Evolutionary conservation across 805 yeast genomes (phyloP), one percentile per base, ranked within the genome.

Genomic region (Ogataea nonfermentans): DNA sequence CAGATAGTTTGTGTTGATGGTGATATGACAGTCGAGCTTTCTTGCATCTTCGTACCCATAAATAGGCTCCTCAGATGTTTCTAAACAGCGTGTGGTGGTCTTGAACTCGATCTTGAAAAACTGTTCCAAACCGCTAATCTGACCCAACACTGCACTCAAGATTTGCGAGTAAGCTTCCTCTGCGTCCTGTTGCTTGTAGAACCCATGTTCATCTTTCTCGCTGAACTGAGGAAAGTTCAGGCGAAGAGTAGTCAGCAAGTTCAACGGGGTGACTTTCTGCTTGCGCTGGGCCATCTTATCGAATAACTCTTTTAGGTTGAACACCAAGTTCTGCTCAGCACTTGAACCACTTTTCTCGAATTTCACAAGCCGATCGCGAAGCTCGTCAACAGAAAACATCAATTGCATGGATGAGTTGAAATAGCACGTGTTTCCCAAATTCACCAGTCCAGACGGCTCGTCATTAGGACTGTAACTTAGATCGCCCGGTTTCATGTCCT

Each of bases 141-240:
- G 73, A 15, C 62, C 55, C 25, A 73, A 61, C 44, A 87, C 61
- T 23, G 72, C 64, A 24, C 68, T 65, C 47, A 90, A 64, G 35
- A 93, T 73, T 60, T 84, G 91, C 6, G 96, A 82, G 65, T 79
- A 89, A 12, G 91, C 84, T 61, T 93, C 99, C 66, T 93, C 99
- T 0, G 99, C 99, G 68, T 93, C 99, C 66, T 93, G 99, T 66
- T 93, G 99, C 63, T 87, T 89, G 58, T 75, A 84, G 41, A 73
- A 66, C 1, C 97, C 97, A 35, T 70, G 68, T 20, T 68, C 66
- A 45, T 78, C 83, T 44, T 79, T 76, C 59, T 91, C 97, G 29
- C 84, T 85, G 63, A 93, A 93, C 64, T 93, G 98, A 2, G 98
- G 97, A 57, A 78, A 84, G 12, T 69, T 66, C 33, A 70, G 66